These are phyloP conservation scores for Lactarius sp. DNA, from an alignment of 768 basidiomycete genomes.

Conservation along the genomic window DNA sequence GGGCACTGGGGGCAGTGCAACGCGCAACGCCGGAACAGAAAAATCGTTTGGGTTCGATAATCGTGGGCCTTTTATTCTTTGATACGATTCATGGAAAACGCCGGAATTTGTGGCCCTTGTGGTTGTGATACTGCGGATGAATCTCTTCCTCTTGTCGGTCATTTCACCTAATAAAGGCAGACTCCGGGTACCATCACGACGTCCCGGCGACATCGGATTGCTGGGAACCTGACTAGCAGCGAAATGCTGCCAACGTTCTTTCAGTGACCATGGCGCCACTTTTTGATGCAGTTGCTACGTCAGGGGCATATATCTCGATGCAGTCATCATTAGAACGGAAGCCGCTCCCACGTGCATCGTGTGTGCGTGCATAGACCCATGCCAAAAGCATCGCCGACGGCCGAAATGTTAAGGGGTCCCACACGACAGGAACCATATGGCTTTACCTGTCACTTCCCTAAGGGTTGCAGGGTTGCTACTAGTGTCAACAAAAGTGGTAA, in stretches of 20 bases:
- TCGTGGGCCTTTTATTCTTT: neutral
- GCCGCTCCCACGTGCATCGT: neutral
- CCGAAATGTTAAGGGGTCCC: neutral
- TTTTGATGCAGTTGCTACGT: constrained; percentile 17
- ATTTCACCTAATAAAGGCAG: neutral
- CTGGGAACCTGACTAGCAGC: neutral
- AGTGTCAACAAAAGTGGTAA: constrained; percentile 16
- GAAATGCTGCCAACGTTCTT: neutral
- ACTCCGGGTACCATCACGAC: neutral
- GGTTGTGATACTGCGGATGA: neutral
- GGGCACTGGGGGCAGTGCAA: neutral
- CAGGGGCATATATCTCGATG: constrained; percentile 1
- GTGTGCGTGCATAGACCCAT: neutral
- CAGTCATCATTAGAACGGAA: neutral
- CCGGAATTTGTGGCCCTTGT: neutral
- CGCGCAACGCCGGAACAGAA: neutral
- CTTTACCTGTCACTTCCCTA: neutral
- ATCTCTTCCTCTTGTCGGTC: neutral
- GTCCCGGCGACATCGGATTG: neutral
- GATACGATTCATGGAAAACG: constrained; percentile 4
- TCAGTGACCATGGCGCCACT: constrained; percentile 9
- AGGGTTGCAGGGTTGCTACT: neutral
- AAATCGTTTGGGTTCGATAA: neutral
- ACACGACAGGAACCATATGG: neutral
- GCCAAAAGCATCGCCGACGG: neutral